Conservation (phyloP, 805 yeast species). For the Kodamaea nitidulidarum region DNA sequence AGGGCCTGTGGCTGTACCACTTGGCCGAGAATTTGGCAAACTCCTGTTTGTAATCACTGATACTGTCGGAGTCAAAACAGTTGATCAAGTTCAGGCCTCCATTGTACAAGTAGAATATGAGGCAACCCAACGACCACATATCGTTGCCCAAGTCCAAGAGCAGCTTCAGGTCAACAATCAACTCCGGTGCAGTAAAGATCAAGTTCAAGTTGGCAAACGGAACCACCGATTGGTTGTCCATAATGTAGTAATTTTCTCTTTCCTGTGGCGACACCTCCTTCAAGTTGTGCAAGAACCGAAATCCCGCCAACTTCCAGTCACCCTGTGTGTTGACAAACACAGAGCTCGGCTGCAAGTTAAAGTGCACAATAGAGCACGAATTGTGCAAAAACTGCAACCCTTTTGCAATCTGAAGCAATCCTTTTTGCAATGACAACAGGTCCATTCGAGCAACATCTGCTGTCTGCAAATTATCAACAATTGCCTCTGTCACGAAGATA, state of each 20-base stretch:
- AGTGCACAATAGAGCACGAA: slow-evolving; percentile 68
- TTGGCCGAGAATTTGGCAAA: slow-evolving; percentile 44
- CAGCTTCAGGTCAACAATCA: slow-evolving; percentile 52
- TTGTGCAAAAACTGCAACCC: slow-evolving; percentile 82
- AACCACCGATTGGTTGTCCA: slow-evolving; percentile 69
- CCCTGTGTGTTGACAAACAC: slow-evolving; percentile 76
- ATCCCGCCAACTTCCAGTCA: slow-evolving; percentile 91
- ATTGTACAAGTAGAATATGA: slow-evolving; percentile 68
- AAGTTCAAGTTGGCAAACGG: slow-evolving; percentile 74
- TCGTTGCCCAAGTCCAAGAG: slow-evolving; percentile 65
- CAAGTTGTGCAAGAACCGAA: slow-evolving; percentile 46
- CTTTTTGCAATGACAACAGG: slow-evolving; percentile 73
- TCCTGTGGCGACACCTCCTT: slow-evolving; percentile 46
- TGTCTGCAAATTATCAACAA: slow-evolving; percentile 52
- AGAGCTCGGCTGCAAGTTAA: slow-evolving; percentile 74
- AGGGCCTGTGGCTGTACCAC: slow-evolving; percentile 36
- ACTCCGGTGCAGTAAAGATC: slow-evolving; percentile 81
- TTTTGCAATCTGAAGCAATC: slow-evolving; percentile 70
- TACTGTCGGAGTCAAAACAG: slow-evolving; percentile 45
- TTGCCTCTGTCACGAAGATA: slow-evolving; percentile 80
- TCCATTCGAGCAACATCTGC: slow-evolving; percentile 43
- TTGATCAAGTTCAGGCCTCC: slow-evolving; percentile 41
- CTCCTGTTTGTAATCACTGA: slow-evolving; percentile 58
- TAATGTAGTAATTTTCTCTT: slow-evolving; percentile 57
- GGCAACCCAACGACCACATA: slow-evolving; percentile 76